Evolutionary conservation across 1,284 basidiomycete species (phyloP), one percentile per base, ranked within the genome.

Genomic region (Sporisorium exsertum): DNA sequence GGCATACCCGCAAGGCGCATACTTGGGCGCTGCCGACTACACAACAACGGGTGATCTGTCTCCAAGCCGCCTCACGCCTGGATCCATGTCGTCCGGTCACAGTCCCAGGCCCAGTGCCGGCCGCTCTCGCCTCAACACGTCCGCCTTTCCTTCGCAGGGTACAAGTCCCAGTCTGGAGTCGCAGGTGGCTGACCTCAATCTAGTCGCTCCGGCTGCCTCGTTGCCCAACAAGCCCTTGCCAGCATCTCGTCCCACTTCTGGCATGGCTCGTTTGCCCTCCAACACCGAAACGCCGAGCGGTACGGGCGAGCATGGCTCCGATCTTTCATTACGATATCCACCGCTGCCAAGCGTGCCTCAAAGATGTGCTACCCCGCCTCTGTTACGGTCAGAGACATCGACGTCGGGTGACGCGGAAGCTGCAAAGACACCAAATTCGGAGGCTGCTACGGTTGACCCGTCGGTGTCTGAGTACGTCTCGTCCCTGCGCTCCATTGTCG

Each of bases 281-380:
- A 12, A 27, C 18, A 18, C n/a, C 40, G n/a, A 51, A 51, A 22
- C n/a, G 40, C 1, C 12, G 29, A 8, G 42, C 20, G 54, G 24
- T 12, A 18, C 12, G 13, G 33, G 7, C 13, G 45, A 50, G 6
- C 6, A 7, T 40, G 32, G 56, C 22, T 76, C 73, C 1, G 56
- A 68, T 12, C 63, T 72, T 16, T 64, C 74, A 16, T 66, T 72
- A 1, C 51, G 74, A 24, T 77, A 77, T 45, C 74, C 74, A n/a
- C 47, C 55, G 1, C 37, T 77, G 15, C 66, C 66, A 1, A 13
- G 6, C 12, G 18, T 77, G 0, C 69, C 74, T 18, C 22, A 57
- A 9, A 22, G 63, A 37, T 43, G 56, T 18, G 27, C 49, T 15
- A 59, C 72, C 0, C 72, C 72, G 15, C 47, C 63, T 16, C 5